Base-by-base conservation (phyloP, 176 grass and related monocot genomes). In the Echinochloa phyllopogon region DNA sequence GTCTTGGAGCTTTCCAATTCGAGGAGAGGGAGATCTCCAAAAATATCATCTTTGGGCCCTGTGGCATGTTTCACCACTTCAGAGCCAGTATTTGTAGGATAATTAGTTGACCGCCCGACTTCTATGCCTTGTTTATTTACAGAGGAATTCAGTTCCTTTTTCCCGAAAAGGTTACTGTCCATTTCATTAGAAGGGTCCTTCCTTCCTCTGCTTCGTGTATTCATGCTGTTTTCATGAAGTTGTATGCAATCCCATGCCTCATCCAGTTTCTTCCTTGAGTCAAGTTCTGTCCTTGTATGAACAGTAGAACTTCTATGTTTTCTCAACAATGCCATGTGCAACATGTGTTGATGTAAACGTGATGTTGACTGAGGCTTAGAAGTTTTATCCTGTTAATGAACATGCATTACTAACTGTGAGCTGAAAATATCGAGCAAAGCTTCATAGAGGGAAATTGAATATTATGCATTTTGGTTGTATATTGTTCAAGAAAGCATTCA, bases 21-120 rank as follows among this genome's bases (percentile, higher is more conserved):
- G 58, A 95, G 61, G n/a, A 90, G 87, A 78, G 93, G 90, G 18
- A 95, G 65, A 79, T 90, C 88, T 71, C 83, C 90, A 86, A 90
- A 87, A 73, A 83, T 90, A 50, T 86, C 89, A 81, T 90, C 88
- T 43, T 88, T 90, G 72, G 83, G 78, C 39, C 76, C 77, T 15
- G 75, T 51, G 43, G 63, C 70, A 82, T 84, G 76, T 63, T 90
- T 86, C 44, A 67, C 61, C 55, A 76, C 68, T 69, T 86, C 76
- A 27, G 23, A n/a, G 25, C 40, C 82, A 86, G 10, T 47, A 65
- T 79, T 86, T 81, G 81, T 27, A 55, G 44, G 75, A 74, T 61
- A 60, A 65, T 74, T 82, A 72, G 29, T 74, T 81, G 80, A 55
- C 56, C 17, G 49, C n/a, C 16, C 75, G n/a, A 47, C 56, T 41